Percentiles rank a stretch among this genome's conserved stretches.
phyloP scores from a whole-genome alignment of 306 rosid species.

The Purshia tridentata region DNA sequence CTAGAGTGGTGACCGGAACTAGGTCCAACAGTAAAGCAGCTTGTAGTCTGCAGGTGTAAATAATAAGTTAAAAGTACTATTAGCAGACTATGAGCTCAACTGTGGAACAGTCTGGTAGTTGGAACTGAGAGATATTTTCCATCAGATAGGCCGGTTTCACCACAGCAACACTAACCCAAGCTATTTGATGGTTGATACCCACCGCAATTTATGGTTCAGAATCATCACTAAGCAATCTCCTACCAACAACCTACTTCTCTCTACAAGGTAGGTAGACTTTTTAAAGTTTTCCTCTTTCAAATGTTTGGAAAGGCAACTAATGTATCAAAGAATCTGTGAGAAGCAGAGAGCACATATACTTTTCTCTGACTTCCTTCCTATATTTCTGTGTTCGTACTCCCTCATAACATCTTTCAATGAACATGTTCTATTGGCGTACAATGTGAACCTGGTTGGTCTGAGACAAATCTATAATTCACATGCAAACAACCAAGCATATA shows the following conservation, averaged over 20 bases:
- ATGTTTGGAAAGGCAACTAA: background rate
- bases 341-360: background rate
- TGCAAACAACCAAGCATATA: background rate
- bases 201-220: background rate
- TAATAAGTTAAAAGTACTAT: background rate
- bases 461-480: background rate
- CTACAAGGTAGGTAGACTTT: background rate
- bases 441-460: background rate
- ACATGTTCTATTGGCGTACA: background rate
- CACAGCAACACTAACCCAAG: slow-evolving; percentile 1
- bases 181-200: background rate
- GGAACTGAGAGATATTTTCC: background rate
- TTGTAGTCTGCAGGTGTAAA: background rate
- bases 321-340: background rate
- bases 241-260: background rate
- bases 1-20: background rate
- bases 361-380: background rate
- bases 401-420: background rate
- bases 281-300: background rate
- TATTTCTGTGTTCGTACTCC: background rate
- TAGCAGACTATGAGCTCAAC: background rate
- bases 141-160: slow-evolving; percentile 2
- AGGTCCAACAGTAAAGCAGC: background rate
- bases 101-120: background rate
- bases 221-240: slow-evolving; percentile 2